phyloP scores from a whole-genome alignment of 2,329 filamentous ascomycete species.

The Talaromyces sp. region DNA sequence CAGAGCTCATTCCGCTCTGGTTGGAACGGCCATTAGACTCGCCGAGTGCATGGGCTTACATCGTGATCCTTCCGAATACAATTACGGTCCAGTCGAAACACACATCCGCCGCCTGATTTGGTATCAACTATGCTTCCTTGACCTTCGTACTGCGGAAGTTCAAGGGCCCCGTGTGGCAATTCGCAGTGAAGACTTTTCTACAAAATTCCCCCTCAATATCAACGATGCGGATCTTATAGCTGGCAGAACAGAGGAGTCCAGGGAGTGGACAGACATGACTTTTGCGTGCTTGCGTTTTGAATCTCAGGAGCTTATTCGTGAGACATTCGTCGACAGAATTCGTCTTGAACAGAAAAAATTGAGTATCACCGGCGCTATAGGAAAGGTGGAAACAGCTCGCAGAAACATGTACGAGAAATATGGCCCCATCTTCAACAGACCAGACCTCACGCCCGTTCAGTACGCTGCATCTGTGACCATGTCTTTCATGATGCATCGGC shows the following conservation, averaged over 20 bases:
- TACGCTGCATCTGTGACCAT: slow-evolving; percentile 63
- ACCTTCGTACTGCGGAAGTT: slow-evolving; percentile 70
- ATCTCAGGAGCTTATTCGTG: slow-evolving; percentile 68
- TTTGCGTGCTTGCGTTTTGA: slow-evolving; percentile 68
- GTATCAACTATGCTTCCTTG: slow-evolving; percentile 75
- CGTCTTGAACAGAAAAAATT: slow-evolving; percentile 61
- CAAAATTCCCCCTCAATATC: slow-evolving; percentile 67
- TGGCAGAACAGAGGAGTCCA: slow-evolving; percentile 31
- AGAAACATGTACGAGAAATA: slow-evolving; percentile 64
- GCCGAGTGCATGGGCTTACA: slow-evolving; percentile 76
- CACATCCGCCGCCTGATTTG: slow-evolving; percentile 70
- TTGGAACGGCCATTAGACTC: slow-evolving; percentile 68
- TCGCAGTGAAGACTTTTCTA: slow-evolving; percentile 71
- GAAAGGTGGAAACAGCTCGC: slow-evolving; percentile 67
- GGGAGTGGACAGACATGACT: slow-evolving; percentile 65
- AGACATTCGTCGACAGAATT: slow-evolving; percentile 66
- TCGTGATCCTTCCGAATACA: slow-evolving; percentile 65
- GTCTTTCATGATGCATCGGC: slow-evolving; percentile 59
- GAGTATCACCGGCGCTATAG: slow-evolving; percentile 61
- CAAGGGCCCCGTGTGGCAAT: slow-evolving; percentile 70
- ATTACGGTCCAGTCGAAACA: slow-evolving; percentile 63
- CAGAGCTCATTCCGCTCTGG: slow-evolving; percentile 67
- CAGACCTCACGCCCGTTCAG: slow-evolving; percentile 54
- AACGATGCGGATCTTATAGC: slow-evolving; percentile 60
- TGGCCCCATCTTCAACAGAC: slow-evolving; percentile 58